Evolutionary conservation across 495 filamentous ascomycete genomes (phyloP).

Genomic region (Pseudoneurospora amorphoporcata): DNA sequence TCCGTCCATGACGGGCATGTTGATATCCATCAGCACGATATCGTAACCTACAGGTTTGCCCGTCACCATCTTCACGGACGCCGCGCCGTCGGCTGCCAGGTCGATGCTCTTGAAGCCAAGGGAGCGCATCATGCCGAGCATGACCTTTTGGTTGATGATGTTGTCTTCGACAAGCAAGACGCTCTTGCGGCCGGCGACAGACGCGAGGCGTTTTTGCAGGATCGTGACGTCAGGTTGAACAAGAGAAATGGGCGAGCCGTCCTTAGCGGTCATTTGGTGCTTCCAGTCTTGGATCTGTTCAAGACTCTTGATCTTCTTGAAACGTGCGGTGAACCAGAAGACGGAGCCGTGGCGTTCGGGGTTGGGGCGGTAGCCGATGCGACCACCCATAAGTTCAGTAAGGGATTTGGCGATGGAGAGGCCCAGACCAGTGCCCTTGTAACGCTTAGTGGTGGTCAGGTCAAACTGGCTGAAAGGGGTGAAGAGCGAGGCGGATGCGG

Average conservation of each 20-base stretch:
- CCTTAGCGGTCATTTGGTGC: not conserved
- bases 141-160: slow-evolving; percentile 53
- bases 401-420: slow-evolving; percentile 70
- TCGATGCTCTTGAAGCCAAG: slow-evolving; percentile 46
- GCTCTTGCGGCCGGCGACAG: slow-evolving; percentile 27
- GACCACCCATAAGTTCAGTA: slow-evolving; percentile 59
- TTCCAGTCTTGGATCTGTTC: slow-evolving; percentile 21
- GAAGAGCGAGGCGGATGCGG: slow-evolving; percentile 56
- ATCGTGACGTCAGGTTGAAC: slow-evolving; percentile 10
- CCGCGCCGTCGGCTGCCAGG: slow-evolving; percentile 44
- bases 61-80: slow-evolving; percentile 44
- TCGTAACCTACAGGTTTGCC: slow-evolving; percentile 42
- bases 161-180: slow-evolving; percentile 52
- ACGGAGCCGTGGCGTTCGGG: slow-evolving; percentile 41
- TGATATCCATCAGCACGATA: slow-evolving; percentile 45
- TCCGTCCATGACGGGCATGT: slow-evolving; percentile 41
- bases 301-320: slow-evolving; percentile 33
- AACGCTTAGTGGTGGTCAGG: slow-evolving; percentile 61
- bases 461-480: slow-evolving; percentile 79
- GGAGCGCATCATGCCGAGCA: slow-evolving; percentile 45
- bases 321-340: slow-evolving; percentile 49
- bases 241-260: not conserved
- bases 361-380: slow-evolving; percentile 48
- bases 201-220: slow-evolving; percentile 11
- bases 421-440: slow-evolving; percentile 70